These are phyloP conservation scores for Neurospora africana DNA, from an alignment of 495 filamentous ascomycete genomes.

Conservation along the genomic window DNA sequence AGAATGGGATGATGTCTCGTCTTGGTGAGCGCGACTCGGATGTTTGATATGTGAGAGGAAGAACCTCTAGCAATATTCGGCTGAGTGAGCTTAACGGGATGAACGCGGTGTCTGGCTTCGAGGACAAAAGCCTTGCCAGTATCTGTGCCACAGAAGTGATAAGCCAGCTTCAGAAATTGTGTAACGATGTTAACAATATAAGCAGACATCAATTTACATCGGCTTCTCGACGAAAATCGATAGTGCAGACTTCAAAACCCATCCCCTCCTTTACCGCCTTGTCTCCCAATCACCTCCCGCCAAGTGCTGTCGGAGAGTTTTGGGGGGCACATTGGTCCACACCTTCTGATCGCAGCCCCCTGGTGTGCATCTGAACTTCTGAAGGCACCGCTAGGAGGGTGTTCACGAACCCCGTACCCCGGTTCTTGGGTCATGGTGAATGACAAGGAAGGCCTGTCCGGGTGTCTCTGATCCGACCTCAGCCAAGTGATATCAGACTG, in stretches of 20 bases:
- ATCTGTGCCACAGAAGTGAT: neutral
- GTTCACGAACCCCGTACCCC: slow-evolving; percentile 6
- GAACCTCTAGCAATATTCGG: neutral
- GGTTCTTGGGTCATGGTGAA: slow-evolving; percentile 13
- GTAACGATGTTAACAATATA: neutral
- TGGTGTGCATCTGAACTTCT: slow-evolving; percentile 1
- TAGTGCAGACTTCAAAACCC: neutral
- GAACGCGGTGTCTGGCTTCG: neutral
- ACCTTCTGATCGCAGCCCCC: slow-evolving; percentile 5
- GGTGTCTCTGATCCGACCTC: slow-evolving; percentile 31
- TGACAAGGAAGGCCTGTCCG: slow-evolving; percentile 24
- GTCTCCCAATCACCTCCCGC: slow-evolving; percentile 7
- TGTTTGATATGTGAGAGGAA: neutral
- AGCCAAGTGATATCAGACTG: neutral
- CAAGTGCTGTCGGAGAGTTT: slow-evolving; percentile 1
- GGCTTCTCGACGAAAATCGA: neutral
- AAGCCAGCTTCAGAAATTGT: neutral
- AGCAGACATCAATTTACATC: neutral
- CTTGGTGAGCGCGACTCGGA: neutral
- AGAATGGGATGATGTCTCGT: slow-evolving; percentile 2
- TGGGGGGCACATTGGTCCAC: neutral
- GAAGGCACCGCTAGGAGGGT: slow-evolving; percentile 9
- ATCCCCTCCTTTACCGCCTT: neutral
- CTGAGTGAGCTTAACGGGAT: neutral
- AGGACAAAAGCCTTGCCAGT: neutral